These are phyloP conservation scores for Scleroderma bovista DNA, from an alignment of 768 basidiomycete genomes.

Conservation along the genomic window DNA sequence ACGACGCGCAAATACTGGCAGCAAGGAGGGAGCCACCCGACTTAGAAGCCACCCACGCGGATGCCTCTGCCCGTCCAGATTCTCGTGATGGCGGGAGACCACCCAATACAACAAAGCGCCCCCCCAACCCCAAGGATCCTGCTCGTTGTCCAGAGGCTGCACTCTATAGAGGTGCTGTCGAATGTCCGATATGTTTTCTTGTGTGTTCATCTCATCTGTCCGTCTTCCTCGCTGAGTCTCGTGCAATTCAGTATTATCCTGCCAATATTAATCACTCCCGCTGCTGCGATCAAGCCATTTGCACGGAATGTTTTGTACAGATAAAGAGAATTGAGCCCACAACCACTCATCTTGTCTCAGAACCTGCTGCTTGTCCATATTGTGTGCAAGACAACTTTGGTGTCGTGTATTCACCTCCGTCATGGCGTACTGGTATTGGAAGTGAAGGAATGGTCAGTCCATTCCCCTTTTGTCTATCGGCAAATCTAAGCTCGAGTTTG, in stretches of 20 bases:
- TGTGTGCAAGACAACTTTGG: constrained; percentile 98
- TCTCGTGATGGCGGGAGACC: constrained; percentile 18
- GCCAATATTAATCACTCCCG: constrained; percentile 95
- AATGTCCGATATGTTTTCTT: constrained; percentile 98
- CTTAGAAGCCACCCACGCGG: constrained; percentile 39
- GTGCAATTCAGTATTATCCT: constrained; percentile 78
- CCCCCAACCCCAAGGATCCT: constrained; percentile 57
- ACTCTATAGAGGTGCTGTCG: constrained; percentile 78
- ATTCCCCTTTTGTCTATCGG: neutral
- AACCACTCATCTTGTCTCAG: constrained; percentile 90
- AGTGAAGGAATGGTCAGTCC: constrained; percentile 62
- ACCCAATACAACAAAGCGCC: constrained; percentile 44
- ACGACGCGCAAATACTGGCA: constrained; percentile 79
- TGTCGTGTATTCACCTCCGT: constrained; percentile 76
- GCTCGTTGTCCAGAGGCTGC: constrained; percentile 65
- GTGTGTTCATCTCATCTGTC: constrained; percentile 43
- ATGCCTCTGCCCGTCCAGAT: constrained; percentile 31
- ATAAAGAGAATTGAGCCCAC: constrained; percentile 97
- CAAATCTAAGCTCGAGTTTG: neutral
- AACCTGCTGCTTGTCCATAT: constrained; percentile 95
- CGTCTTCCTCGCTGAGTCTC: constrained; percentile 19
- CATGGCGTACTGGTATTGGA: constrained; percentile 76
- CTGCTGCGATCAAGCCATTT: constrained; percentile 98
- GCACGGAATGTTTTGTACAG: constrained; percentile 98
- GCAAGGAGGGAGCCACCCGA: constrained; percentile 67